Evolutionary conservation across 768 basidiomycete species (phyloP).

Genomic region (Pleurotus sapidus): DNA sequence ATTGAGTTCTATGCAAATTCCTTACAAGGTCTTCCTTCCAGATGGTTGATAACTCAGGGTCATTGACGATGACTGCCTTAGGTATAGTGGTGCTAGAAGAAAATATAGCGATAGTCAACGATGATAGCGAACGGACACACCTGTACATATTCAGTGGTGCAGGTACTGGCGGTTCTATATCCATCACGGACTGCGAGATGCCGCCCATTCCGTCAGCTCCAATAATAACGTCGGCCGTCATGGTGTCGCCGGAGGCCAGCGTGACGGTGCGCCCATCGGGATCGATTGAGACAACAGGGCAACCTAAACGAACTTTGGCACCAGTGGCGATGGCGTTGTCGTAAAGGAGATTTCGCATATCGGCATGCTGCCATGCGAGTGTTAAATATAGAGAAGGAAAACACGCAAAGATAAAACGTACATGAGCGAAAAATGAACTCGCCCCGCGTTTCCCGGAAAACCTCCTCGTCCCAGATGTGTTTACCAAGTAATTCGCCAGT

Average conservation of each 20-base stretch:
- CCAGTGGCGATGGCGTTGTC: slow-evolving; percentile 42
- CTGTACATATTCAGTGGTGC: slow-evolving; percentile 38
- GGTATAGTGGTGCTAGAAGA: slow-evolving; percentile 36
- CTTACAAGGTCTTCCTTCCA: slow-evolving; percentile 23
- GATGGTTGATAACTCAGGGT: slow-evolving; percentile 34
- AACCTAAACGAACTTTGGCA: slow-evolving; percentile 35
- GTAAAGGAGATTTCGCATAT: slow-evolving; percentile 48
- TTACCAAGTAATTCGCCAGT: slow-evolving; percentile 46
- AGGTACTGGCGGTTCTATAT: slow-evolving; percentile 16
- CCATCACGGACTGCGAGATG: slow-evolving; percentile 28
- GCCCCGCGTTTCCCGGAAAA: slow-evolving; percentile 42
- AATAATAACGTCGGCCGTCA: slow-evolving; percentile 49
- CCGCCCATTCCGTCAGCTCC: slow-evolving; percentile 54
- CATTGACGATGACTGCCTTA: slow-evolving; percentile 32
- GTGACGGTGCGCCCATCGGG: slow-evolving; percentile 25
- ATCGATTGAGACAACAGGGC: slow-evolving; percentile 27
- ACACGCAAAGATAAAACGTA: slow-evolving; percentile 28
- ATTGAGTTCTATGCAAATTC: neutral
- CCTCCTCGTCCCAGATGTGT: slow-evolving; percentile 50
- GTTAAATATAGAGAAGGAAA: neutral
- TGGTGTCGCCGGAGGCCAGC: slow-evolving; percentile 34
- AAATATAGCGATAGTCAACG: neutral
- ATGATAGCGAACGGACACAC: slow-evolving; percentile 22
- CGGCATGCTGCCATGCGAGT: slow-evolving; percentile 39
- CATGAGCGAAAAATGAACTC: slow-evolving; percentile 33